Percentiles rank a stretch among this genome's conserved stretches.
Conservation (phyloP, 2,329 filamentous ascomycete genomes). For the Xylariaceae sp. region DNA sequence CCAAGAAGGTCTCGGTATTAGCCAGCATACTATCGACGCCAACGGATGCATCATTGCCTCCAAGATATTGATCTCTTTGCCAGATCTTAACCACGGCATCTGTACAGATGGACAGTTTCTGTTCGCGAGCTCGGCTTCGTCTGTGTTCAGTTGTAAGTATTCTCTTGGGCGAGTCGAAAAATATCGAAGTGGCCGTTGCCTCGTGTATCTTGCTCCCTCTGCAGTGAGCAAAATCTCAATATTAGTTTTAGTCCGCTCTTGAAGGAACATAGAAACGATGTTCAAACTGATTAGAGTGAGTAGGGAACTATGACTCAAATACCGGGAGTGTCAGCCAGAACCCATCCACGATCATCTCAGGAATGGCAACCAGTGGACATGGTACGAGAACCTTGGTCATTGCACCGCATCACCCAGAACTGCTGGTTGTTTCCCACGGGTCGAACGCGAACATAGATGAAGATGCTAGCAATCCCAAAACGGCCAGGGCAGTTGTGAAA, state of each 20-base stretch:
- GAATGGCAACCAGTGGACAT: conserved; percentile 53
- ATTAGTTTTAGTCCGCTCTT: too few relatives aligned
- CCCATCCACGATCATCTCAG: conserved; percentile 46
- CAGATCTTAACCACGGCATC: conserved; percentile 41
- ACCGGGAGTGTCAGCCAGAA: conserved; percentile 36
- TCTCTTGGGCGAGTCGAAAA: too few relatives aligned
- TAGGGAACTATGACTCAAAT: conserved; percentile 49
- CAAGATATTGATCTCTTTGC: conserved; percentile 18
- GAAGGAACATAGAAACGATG: too few relatives aligned
- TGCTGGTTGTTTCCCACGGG: conserved; percentile 56
- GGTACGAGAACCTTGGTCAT: conserved; percentile 56
- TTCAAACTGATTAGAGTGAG: too few relatives aligned
- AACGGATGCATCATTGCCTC: conserved; percentile 26
- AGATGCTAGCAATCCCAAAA: conserved; percentile 41
- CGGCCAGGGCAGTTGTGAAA: conserved; percentile 56
- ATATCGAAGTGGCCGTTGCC: too few relatives aligned
- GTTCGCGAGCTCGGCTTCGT: conserved; percentile 45
- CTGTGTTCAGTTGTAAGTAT: conserved; percentile 44
- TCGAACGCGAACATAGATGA: conserved; percentile 55
- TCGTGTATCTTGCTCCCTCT: too few relatives aligned
- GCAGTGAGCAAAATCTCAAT: too few relatives aligned
- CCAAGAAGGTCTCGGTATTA: conserved; percentile 24
- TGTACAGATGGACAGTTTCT: conserved; percentile 37
- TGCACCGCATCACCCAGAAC: conserved; percentile 44
- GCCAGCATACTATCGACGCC: conserved; percentile 26